Evolutionary conservation across 768 basidiomycete species (phyloP).

Genomic region (Tricholoma matsutake): DNA sequence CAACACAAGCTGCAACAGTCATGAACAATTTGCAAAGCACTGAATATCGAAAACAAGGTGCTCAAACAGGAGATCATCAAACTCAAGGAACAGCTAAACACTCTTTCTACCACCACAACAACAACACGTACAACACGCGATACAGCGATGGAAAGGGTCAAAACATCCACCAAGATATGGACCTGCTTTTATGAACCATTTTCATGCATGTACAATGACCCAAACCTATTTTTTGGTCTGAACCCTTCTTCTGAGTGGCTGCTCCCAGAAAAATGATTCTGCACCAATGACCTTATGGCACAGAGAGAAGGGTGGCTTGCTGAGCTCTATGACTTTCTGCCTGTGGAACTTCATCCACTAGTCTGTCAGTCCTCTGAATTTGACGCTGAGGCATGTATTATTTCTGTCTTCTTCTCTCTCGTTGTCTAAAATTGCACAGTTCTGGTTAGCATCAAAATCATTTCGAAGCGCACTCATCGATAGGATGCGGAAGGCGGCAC

Average conservation of each 20-base stretch:
- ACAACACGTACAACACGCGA: neutral
- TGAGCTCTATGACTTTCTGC: too few species aligned
- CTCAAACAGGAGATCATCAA: neutral
- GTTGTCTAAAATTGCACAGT: neutral
- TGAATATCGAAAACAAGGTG: neutral
- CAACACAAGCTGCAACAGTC: neutral
- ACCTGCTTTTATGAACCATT: neutral
- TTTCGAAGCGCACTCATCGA: neutral
- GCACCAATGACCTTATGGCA: too few species aligned
- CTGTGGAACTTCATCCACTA: too few species aligned
- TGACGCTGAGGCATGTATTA: neutral
- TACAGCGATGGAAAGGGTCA: neutral
- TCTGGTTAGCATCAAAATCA: neutral
- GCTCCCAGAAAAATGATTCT: too few species aligned
- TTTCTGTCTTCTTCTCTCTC: neutral
- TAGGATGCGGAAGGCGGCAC: neutral
- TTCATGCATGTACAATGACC: too few species aligned
- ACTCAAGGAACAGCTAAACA: neutral
- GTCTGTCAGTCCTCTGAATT: neutral
- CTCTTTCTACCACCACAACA: neutral
- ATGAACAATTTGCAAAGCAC: neutral
- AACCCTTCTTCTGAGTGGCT: too few species aligned
- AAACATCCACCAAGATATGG: neutral
- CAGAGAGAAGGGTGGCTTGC: too few species aligned
- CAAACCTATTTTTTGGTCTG: too few species aligned